phyloP scores from a whole-genome alignment of 352 stramenopile species.

The Thraustochytrium striatum region DNA sequence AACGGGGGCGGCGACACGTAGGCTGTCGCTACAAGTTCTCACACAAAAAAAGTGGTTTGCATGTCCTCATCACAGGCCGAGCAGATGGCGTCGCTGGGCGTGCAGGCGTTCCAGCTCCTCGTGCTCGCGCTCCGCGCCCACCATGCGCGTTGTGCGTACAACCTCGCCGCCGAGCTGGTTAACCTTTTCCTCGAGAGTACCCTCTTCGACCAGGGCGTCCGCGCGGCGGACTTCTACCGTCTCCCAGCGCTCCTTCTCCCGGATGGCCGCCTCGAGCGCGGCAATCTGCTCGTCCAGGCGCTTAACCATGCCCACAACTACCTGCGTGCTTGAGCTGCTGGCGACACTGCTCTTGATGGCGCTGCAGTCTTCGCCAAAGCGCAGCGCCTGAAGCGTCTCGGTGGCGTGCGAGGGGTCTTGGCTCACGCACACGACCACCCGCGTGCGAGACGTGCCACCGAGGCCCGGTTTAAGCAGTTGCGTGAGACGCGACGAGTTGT shows the following conservation, averaged over 20 bases:
- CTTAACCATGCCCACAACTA: slow-evolving; percentile 37
- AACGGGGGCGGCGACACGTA: not conserved
- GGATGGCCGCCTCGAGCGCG: slow-evolving; percentile 43
- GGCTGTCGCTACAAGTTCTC: not conserved
- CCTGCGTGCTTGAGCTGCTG: slow-evolving; percentile 49
- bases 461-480: slow-evolving; percentile 96
- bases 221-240: slow-evolving; percentile 22
- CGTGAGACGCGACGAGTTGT: slow-evolving; percentile 98
- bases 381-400: slow-evolving; percentile 59
- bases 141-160: slow-evolving; percentile 25
- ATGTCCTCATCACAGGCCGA: too few relatives aligned
- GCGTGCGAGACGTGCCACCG: slow-evolving; percentile 69
- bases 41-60: too few relatives aligned
- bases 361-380: slow-evolving; percentile 60
- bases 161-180: slow-evolving; percentile 38
- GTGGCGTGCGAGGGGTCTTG: slow-evolving; percentile 55
- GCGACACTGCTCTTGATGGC: slow-evolving; percentile 29
- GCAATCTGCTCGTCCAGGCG: slow-evolving; percentile 44
- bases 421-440: slow-evolving; percentile 58
- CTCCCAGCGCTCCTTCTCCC: slow-evolving; percentile 51
- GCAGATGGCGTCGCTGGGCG: slow-evolving; percentile 32
- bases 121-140: slow-evolving; percentile 49
- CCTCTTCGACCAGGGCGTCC: slow-evolving; percentile 50
- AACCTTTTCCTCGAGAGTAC: slow-evolving; percentile 46
- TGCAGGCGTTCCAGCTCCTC: slow-evolving; percentile 36